Base-by-base conservation (phyloP, 2,329 filamentous ascomycete species). In the Neopestalotiopsis sp. region DNA sequence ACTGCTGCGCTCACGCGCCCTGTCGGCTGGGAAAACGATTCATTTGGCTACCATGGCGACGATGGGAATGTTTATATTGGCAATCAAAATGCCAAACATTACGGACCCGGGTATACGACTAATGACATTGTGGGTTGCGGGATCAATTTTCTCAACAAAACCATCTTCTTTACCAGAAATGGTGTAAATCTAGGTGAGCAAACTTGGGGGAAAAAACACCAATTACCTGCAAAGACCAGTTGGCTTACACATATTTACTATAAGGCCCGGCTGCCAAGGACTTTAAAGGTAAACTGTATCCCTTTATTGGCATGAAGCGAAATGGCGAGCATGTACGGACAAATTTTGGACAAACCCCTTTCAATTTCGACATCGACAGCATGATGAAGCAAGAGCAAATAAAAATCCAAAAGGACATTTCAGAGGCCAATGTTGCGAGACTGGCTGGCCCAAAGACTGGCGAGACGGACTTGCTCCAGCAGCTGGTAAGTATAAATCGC, bases 331-430 rank as follows among this genome's bases (percentile, higher is more conserved):
- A 89, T 72, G 78, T 92, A 69, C 81, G 84, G 69, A 88, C 85
- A 72, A 92, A 92, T 75, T 92, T 92, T 81, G 90, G 90, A 61
- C 89, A 91, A 79, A 88, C 87, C 66, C 92, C 92, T 3, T 98
- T 98, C 79, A 87, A 94, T 59, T 99, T 92, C 81, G 93, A 98
- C 78, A 98, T 99, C 74, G 94, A 98, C 79, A 88, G 89, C 69
- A 89, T 96, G 86, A 91, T 97, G 83, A 88, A 87, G 84, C 93
- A 93, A 86, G 90, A 94, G 78, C 88, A 88, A 75, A 75, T 79
- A n/a, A 82, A 78, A 4, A 85, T 94, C 12, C 84, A 88, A 66
- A 80, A 81, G 17, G 88, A 92, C 30, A 93, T 97, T 45, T 78
- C 83, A 42, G 75, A 77, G 58, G 84, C 88, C 68, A 87, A 86